A percentile compares a stretch with the other conserved stretches of the same genome.
These are phyloP conservation scores for Cordyceps cateniannulata DNA, from an alignment of 2,329 filamentous ascomycete genomes.

Conservation along the genomic window DNA sequence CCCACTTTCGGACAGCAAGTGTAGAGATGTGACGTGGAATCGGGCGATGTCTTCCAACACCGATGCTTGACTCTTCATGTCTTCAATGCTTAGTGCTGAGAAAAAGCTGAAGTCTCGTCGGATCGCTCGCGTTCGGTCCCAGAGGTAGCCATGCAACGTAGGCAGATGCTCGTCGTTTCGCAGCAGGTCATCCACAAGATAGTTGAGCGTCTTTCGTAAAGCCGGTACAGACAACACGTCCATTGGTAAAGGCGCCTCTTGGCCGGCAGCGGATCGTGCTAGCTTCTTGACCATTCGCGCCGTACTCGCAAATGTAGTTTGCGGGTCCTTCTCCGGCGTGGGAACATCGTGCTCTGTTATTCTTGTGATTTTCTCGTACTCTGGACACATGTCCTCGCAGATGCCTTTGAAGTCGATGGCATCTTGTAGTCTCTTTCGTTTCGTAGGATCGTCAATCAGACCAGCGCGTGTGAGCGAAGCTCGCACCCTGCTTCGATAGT, in stretches of 20 bases:
- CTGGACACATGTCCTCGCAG: slow-evolving; percentile 64
- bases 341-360: slow-evolving; percentile 56
- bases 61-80: slow-evolving; percentile 54
- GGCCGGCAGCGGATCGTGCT: slow-evolving; percentile 60
- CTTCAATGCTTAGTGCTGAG: slow-evolving; percentile 49
- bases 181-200: slow-evolving; percentile 55
- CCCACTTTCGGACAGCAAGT: slow-evolving; percentile 53
- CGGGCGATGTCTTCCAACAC: slow-evolving; percentile 60
- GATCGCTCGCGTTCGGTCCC: slow-evolving; percentile 62
- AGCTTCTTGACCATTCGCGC: slow-evolving; percentile 60
- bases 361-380: slow-evolving; percentile 57
- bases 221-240: slow-evolving; percentile 57
- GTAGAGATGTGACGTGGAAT: slow-evolving; percentile 59
- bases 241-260: slow-evolving; percentile 61
- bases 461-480: slow-evolving; percentile 51
- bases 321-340: slow-evolving; percentile 44
- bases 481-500: slow-evolving; percentile 51
- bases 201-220: slow-evolving; percentile 54
- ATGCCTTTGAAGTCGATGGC: slow-evolving; percentile 63
- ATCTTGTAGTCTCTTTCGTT: slow-evolving; percentile 54
- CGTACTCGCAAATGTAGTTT: slow-evolving; percentile 40
- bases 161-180: slow-evolving; percentile 48
- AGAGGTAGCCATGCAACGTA: slow-evolving; percentile 55
- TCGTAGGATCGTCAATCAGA: slow-evolving; percentile 59
- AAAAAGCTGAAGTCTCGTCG: slow-evolving; percentile 64